A percentile compares a stretch with the other conserved stretches of the same genome.
phyloP scores from a whole-genome alignment of 164 flowering plant species.

The Sedum album region DNA sequence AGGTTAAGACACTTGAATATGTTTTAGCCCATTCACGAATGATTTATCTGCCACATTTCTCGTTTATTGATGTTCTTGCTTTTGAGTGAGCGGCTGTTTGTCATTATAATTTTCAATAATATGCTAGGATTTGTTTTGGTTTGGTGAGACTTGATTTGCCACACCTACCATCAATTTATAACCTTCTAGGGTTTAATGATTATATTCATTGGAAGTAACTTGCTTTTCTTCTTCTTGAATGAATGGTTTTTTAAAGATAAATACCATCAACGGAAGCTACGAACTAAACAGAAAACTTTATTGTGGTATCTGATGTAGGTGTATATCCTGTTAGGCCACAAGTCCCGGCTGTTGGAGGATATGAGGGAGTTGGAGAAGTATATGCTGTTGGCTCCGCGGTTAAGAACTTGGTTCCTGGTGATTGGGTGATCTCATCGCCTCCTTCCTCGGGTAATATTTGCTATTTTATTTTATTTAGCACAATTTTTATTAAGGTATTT shows the following conservation, averaged over 20 bases:
- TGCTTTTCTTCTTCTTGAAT: background rate
- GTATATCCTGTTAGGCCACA: conserved; percentile 89
- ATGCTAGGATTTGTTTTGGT: too few relatives aligned
- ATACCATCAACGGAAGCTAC: too few relatives aligned
- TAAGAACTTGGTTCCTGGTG: conserved; percentile 58
- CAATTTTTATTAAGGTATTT: background rate
- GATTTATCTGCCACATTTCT: too few relatives aligned
- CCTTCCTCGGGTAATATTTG: conserved; percentile 53
- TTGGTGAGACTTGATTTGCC: too few relatives aligned
- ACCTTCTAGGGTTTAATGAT: background rate
- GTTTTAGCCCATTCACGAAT: too few relatives aligned
- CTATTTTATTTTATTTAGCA: background rate
- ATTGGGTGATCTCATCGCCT: conserved; percentile 88
- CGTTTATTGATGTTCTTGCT: too few relatives aligned
- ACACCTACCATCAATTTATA: too few relatives aligned
- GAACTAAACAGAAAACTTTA: background rate
- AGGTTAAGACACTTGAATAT: too few relatives aligned
- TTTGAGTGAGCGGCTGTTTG: too few relatives aligned
- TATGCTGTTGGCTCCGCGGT: conserved; percentile 71
- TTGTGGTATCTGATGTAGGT: conserved; percentile 27
- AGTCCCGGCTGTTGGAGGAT: conserved; percentile 90
- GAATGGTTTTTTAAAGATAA: too few relatives aligned
- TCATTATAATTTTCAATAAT: too few relatives aligned
- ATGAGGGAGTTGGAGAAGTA: conserved; percentile 93
- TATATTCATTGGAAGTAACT: background rate